Evolutionary conservation across 2,329 filamentous ascomycete genomes (phyloP), one percentile per base, ranked within the genome.

Genomic region (Escovopsis sp.): DNA sequence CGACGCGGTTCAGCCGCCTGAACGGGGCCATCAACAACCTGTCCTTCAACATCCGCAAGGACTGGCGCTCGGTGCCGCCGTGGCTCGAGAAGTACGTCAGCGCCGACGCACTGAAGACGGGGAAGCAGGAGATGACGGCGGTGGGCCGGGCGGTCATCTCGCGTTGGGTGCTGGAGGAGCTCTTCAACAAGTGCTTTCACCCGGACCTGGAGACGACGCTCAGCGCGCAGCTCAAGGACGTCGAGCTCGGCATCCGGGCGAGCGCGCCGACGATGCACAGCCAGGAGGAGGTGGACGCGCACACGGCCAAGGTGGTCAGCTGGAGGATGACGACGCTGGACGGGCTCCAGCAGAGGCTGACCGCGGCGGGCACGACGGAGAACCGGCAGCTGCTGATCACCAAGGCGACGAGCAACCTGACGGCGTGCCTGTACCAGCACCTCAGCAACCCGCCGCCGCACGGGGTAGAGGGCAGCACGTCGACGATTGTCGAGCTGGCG

Each of bases 91-190:
- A 72, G 23, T 85, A 79, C 43, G 84, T 94, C 49, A 95, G 89
- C 59, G 72, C 82, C 41, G 88, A 94, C 53, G 89, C 87, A 1
- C 71, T 93, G 42, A 76, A 80, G 53, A 86, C 82, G 9, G 91
- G 88, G 47, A 94, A 88, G 57, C 88, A 95, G 60, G 91, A 98
- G 62, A 98, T 98, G 91, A 96, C 87, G 6, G 88, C 88, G 5
- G 82, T 94, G 23, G 91, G 91, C 12, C 78, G 89, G 42, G 87
- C 89, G 11, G 78, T 88, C 49, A 87, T 98, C 51, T 84, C 84
- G 26, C 77, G 80, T 46, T 98, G 89, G 86, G 66, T 98, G 6
- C 80, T 89, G 23, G 85, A 94, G 38, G 85, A 94, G 56, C 75
- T 96, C 36, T 94, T 96, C 59, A 80, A 93, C 59, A 80, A 81